Evolutionary conservation across 148 eudicot species (phyloP).

Genomic region (Spergularia marina): DNA sequence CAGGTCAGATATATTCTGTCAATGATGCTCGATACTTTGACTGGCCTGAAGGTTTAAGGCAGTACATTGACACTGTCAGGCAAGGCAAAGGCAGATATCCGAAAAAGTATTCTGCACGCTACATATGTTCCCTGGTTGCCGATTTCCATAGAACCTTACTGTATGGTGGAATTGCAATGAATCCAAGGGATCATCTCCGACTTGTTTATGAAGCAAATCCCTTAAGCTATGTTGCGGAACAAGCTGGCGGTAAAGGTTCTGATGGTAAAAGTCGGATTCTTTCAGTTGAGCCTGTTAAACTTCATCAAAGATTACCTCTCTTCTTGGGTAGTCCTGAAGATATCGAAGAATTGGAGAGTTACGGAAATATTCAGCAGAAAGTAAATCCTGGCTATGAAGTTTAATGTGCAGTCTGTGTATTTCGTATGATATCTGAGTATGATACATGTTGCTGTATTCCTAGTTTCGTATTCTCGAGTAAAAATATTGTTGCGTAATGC

Average conservation of each 20-base stretch:
- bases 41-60: conserved; percentile 92
- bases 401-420: conserved; percentile 25
- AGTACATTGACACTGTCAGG: conserved; percentile 82
- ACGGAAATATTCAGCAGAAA: conserved; percentile 80
- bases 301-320: conserved; percentile 86
- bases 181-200: conserved; percentile 96
- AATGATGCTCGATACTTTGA: conserved; percentile 98
- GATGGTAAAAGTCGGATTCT: conserved; percentile 80
- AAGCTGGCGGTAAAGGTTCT: conserved; percentile 94
- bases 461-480: too few relatives aligned
- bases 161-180: conserved; percentile 96
- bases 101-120: conserved; percentile 90
- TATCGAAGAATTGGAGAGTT: conserved; percentile 87
- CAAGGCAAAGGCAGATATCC: conserved; percentile 92
- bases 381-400: conserved; percentile 98
- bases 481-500: too few relatives aligned
- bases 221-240: conserved; percentile 81
- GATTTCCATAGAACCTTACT: conserved; percentile 91
- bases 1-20: conserved; percentile 99
- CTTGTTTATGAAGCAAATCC: conserved; percentile 95
- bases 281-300: conserved; percentile 71
- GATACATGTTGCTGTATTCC: too few relatives aligned
- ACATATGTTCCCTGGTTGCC: conserved; percentile 93
- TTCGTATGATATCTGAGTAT: conserved; percentile 10
- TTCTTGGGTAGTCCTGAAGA: conserved; percentile 92